Evolutionary conservation across 345 rosid species (phyloP).

Genomic region (Noccaea caerulescens): DNA sequence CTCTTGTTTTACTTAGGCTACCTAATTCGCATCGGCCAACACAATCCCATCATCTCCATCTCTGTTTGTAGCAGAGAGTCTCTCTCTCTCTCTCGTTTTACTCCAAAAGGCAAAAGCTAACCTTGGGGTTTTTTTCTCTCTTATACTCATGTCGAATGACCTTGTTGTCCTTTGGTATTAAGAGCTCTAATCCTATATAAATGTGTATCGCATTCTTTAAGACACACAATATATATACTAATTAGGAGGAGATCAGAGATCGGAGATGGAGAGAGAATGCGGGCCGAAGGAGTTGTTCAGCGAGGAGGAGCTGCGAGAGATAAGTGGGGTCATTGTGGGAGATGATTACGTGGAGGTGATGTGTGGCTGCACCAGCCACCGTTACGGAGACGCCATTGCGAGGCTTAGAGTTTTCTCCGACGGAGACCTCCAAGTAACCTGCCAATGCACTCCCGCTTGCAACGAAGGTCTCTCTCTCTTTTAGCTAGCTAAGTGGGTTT

Average conservation of each 20-base stretch:
- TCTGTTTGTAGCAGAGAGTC: conserved; percentile 15
- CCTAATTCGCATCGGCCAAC: conserved; percentile 53
- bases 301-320: conserved; percentile 83
- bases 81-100: conserved; percentile 28
- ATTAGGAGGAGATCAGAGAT: conserved; percentile 6
- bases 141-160: conserved; percentile 27
- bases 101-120: conserved; percentile 23
- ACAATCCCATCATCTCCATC: conserved; percentile 29
- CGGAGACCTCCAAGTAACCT: conserved; percentile 85
- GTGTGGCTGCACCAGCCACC: conserved; percentile 98
- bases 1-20: conserved; percentile 48
- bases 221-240: background rate
- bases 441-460: conserved; percentile 99
- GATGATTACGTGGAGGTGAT: conserved; percentile 83
- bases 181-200: conserved; percentile 32
- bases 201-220: background rate
- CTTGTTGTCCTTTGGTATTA: conserved; percentile 17
- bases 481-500: conserved; percentile 36
- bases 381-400: conserved; percentile 97
- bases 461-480: conserved; percentile 65
- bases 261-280: conserved; percentile 53
- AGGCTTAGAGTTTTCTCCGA: conserved; percentile 87
- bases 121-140: conserved; percentile 36
- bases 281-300: conserved; percentile 58
- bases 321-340: conserved; percentile 70